Evolutionary conservation across 345 rosid genomes (phyloP), one percentile per base, ranked within the genome.

Genomic region (Firmiana major): DNA sequence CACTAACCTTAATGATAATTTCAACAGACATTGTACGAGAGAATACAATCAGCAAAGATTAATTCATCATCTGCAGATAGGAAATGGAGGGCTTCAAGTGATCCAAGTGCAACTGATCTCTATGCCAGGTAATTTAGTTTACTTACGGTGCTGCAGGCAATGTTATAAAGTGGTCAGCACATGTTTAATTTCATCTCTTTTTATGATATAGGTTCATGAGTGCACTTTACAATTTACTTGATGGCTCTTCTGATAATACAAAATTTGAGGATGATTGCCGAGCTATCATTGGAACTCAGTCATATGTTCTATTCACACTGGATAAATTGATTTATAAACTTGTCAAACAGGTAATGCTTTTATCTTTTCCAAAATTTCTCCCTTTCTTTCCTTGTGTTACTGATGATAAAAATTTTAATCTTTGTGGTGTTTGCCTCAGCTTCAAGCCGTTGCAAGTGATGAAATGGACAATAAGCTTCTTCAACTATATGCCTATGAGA

Each of bases 181-280:
- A 54, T 77, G 46, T 60, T 81, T 48, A 79, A 42, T 45, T 45
- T 46, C 49, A 54, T 15, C 40, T 9, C 28, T 21, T 62, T 62
- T 45, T 60, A 63, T 80, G 72, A 49, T 79, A 74, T 89, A 96
- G 99, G 86, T 91, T 96, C 84, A 90, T 89, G 91, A 84, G 86
- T 79, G 97, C 98, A 66, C 95, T 96, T 77, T 94, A 92, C 90
- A 94, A 87, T 81, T 84, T 96, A 62, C 92, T 96, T 22, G 97
- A 94, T 81, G 99, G 99, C 58, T 89, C 97, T 75, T 94, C 97
- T 69, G 97, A 93, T 79, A 96, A 91, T 81, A 81, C 94, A 0
- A 96, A 94, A 86, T 96, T 94, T 75, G 99, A 96, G 88, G 98
- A 96, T 78, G 99, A 96, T 34, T 96, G 99, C 73, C 94, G 97